These are phyloP conservation scores for Ceratobasidium sp. DNA, from an alignment of 1,284 basidiomycete genomes.

Conservation along the genomic window DNA sequence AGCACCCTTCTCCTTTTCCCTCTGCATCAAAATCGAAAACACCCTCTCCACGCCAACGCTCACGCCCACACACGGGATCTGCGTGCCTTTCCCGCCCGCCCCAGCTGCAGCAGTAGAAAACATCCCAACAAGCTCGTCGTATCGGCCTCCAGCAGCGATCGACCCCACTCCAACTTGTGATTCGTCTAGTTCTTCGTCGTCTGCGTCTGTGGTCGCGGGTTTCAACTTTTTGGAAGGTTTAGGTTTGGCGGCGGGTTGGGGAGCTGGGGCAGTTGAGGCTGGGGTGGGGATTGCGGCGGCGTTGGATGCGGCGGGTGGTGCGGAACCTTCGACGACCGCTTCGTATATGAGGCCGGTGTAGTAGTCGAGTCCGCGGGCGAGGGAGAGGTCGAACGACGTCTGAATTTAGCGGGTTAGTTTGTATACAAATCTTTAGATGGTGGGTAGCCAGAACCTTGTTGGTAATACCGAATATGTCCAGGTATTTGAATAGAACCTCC, in stretches of 20 bases:
- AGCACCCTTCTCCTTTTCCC: conserved; percentile 77
- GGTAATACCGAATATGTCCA: conserved; percentile 73
- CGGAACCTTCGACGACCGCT: conserved; percentile 92
- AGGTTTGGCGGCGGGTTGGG: conserved; percentile 62
- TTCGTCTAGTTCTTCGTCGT: conserved; percentile 93
- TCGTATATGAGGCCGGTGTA: conserved; percentile 99
- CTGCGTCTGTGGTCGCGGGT: conserved; percentile 61
- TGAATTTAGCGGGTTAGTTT: conserved; percentile 54
- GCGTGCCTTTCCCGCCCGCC: conserved; percentile 61
- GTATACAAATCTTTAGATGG: conserved; percentile 34
- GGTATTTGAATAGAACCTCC: conserved; percentile 85
- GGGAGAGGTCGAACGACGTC: conserved; percentile 96
- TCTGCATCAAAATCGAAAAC: conserved; percentile 92
- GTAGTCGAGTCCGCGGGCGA: conserved; percentile 97
- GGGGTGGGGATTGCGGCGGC: conserved; percentile 63
- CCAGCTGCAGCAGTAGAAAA: conserved; percentile 85
- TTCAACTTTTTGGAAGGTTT: conserved; percentile 60
- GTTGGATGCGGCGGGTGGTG: conserved; percentile 81
- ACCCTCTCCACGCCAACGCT: conserved; percentile 97
- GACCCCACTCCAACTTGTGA: conserved; percentile 95
- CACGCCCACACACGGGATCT: conserved; percentile 93
- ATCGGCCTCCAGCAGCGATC: conserved; percentile 96
- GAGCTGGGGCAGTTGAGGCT: conserved; percentile 57
- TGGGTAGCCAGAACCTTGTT: conserved; percentile 38
- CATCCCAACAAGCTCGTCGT: conserved; percentile 97